Evolutionary conservation across 1,284 basidiomycete genomes (phyloP), one percentile per base, ranked within the genome.

Genomic region (Mycosarcoma maydis): DNA sequence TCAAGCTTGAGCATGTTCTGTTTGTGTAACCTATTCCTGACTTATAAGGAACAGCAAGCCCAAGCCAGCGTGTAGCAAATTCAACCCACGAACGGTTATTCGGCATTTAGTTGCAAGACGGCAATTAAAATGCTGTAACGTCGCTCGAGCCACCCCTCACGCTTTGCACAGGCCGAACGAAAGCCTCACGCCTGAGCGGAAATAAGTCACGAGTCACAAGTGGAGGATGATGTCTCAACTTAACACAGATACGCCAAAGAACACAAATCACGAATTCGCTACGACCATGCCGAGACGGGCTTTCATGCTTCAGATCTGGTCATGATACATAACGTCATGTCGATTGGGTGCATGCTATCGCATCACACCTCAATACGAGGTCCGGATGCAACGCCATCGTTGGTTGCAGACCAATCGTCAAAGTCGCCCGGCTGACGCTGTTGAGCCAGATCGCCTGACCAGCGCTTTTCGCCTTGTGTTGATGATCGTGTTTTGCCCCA

Each of bases 341-440:
- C n/a, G n/a, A n/a, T n/a, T n/a, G n/a, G n/a, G n/a, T n/a, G 13
- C 44, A 46, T 37, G 4, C 10, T 8, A 22, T 27, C 24, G 23
- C 22, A n/a, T 53, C 32, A 65, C 19, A 66, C 37, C 30, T 66
- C 55, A 41, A 54, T 47, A 27, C 49, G 62, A 14, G 44, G 7
- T 20, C 16, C 16, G 6, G 40, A 14, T 20, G 19, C 16, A 6
- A 38, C 20, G 11, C 19, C 44, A 20, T 48, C 54, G 23, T 47
- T 32, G 9, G 62, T 46, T 11, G 49, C 62, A 10, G 62, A 50
- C 62, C 62, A 66, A 27, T 57, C 51, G 37, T 66, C 62, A 30
- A 66, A 66, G 39, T 66, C 62, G 8, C 50, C 50, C 24, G 50
- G 19, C 16, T 58, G 54, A 20, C 41, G 23, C 13, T 61, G 50